Evolutionary conservation across 2,329 filamentous ascomycete species (phyloP), one percentile per base, ranked within the genome.

Genomic region (Tolypocladium amazonense): DNA sequence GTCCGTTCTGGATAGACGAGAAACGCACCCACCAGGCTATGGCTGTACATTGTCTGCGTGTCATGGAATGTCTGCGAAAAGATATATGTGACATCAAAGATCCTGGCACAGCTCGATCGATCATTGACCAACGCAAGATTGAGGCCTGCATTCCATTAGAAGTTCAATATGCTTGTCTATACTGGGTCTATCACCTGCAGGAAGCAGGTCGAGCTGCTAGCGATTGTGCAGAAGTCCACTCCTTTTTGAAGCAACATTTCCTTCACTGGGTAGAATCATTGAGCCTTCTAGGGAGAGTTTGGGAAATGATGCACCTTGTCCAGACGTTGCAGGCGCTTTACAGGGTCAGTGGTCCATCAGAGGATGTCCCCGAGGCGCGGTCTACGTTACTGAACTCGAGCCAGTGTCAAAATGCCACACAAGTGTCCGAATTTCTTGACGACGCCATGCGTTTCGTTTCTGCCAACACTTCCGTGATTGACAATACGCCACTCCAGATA

Each of bases 81-180:
- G 65, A 78, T 58, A 73, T 78, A 2, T 77, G 73, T 61, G 59
- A 59, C 4, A 57, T 75, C 0, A 15, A 57, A n/a, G n/a, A 41
- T 20, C 70, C 68, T 43, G 70, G 69, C 33, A 69, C 43, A 38
- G 54, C 53, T 38, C 65, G 64, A 47, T 62, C 61, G 6, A 62
- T 67, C 11, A 61, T 74, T 14, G 61, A 67, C 33, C 56, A 55
- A 14, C 30, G 62, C 33, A 61, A 50, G 41, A 65, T 72, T 27
- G 60, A 70, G 18, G 14, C 56, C 6, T 58, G 33, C 54, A 47
- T 76, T n/a, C 65, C 71, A 4, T 57, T 65, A 8, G 66, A 71
- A 11, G 33, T 76, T 8, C 69, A 68, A 60, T 79, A 78, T 66
- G 74, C 73, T 18, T 75, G 72, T 65, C 66, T 65, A 14, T 77